Base-by-base conservation (phyloP, 768 basidiomycete species). In the Mycena galopus region DNA sequence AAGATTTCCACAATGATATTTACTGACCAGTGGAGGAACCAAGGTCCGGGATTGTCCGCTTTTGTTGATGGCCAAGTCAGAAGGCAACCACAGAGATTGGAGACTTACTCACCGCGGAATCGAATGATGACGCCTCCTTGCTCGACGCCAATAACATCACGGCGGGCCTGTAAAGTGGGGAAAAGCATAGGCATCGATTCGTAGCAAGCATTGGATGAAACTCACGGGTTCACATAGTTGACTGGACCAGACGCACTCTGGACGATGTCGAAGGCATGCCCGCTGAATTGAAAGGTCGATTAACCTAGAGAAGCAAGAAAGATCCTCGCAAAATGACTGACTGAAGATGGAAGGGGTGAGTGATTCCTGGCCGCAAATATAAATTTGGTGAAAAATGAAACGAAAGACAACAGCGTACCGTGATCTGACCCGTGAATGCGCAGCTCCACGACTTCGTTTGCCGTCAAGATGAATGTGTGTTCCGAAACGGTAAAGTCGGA, bases 191-290 rank as follows among this genome's bases (percentile, higher is more conserved):
- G n/a, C n/a, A n/a, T n/a, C n/a, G 30, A 32, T 32, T 56, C n/a
- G 6, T 32, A 30, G 14, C 47, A 50, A n/a, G 17, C 55, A 6
- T 57, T 8, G 16, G n/a, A 44, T 21, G 32, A 1, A 12, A 58
- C 64, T 30, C n/a, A 71, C 65, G 77, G 79, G 57, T 79, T 77
- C 9, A 77, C 67, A 29, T 66, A 77, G 70, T 79, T 79, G 16
- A 32, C 10, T 0, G 75, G 76, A 10, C 79, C 79, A 0, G 69
- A 57, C n/a, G 61, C 55, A n/a, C 71, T 66, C 44, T 78, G 74
- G 16, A 81, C 73, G 19, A 81, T 65, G 50, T 78, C 77, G 65
- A 81, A 81, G 16, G 74, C 77, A 51, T 81, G 80, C 1, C 80
- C 80, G 72, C 75, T 75, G 51, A 29, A n/a, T 7, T 56, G 10